Evolutionary conservation across 2,329 filamentous ascomycete genomes (phyloP).

Genomic region (Hypoxylon sp.): DNA sequence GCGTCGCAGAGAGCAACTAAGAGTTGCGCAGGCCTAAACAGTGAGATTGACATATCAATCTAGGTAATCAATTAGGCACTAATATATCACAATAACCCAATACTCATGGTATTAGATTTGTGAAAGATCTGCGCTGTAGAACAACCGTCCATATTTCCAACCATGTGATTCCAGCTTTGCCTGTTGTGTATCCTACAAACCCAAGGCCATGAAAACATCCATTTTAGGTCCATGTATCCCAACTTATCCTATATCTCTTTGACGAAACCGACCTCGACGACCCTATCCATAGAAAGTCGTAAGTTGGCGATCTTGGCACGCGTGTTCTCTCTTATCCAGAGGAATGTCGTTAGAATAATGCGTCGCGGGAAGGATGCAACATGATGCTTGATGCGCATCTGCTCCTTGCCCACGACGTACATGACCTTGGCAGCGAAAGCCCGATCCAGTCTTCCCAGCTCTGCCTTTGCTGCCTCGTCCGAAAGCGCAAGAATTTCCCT

Average conservation of each 20-base stretch:
- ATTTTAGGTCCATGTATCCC: no score
- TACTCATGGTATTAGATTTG: no score
- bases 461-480: conserved; percentile 43
- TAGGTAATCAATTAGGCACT: no score
- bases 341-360: conserved; percentile 61
- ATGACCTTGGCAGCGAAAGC: conserved; percentile 59
- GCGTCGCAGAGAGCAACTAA: no score
- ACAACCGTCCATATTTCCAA: no score
- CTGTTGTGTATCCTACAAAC: no score
- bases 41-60: no score
- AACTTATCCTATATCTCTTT: conserved; percentile 67
- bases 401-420: conserved; percentile 69
- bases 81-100: no score
- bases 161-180: no score
- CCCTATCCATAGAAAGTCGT: conserved; percentile 63
- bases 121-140: no score
- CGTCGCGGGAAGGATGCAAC: conserved; percentile 53
- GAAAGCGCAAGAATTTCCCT: conserved; percentile 34
- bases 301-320: conserved; percentile 72
- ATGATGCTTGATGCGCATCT: conserved; percentile 58
- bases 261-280: conserved; percentile 75
- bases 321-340: conserved; percentile 73
- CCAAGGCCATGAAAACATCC: no score
- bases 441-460: conserved; percentile 55
- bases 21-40: no score